Conservation (phyloP, 345 rosid genomes). For the Corchorus olitorius region DNA sequence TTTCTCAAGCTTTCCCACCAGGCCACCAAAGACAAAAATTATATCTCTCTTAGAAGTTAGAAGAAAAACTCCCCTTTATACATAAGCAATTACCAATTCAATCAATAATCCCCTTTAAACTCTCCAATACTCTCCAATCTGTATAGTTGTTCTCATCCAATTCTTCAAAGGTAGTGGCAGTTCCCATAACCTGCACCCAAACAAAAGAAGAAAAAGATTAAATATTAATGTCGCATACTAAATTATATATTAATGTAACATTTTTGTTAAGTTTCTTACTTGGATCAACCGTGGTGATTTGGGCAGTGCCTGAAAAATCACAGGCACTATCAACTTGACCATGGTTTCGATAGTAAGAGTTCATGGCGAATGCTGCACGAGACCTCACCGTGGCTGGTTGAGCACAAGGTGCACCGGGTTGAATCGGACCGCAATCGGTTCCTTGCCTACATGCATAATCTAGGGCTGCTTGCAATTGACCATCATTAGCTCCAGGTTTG, state of each 20-base stretch:
- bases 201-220: background rate
- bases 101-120: background rate
- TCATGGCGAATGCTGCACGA: conserved; percentile 71
- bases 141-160: background rate
- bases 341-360: conserved; percentile 55
- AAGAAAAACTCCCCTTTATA: background rate
- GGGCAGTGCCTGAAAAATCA: conserved; percentile 50
- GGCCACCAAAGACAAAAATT: background rate
- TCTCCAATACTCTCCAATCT: background rate
- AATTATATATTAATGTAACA: background rate
- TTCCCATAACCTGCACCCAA: conserved; percentile 17
- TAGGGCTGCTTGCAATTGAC: conserved; percentile 55
- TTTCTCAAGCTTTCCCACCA: background rate
- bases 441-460: conserved; percentile 70
- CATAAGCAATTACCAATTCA: background rate
- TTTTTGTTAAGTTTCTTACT: conserved; percentile 37
- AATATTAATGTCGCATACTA: background rate
- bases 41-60: background rate
- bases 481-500: conserved; percentile 39
- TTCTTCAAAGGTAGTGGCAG: conserved; percentile 5
- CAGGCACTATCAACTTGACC: conserved; percentile 46
- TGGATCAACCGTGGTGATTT: conserved; percentile 44
- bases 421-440: conserved; percentile 63
- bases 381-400: conserved; percentile 45
- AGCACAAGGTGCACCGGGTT: conserved; percentile 68